These are phyloP conservation scores for Gossypium turneri DNA, from an alignment of 345 rosid species.

Conservation along the genomic window DNA sequence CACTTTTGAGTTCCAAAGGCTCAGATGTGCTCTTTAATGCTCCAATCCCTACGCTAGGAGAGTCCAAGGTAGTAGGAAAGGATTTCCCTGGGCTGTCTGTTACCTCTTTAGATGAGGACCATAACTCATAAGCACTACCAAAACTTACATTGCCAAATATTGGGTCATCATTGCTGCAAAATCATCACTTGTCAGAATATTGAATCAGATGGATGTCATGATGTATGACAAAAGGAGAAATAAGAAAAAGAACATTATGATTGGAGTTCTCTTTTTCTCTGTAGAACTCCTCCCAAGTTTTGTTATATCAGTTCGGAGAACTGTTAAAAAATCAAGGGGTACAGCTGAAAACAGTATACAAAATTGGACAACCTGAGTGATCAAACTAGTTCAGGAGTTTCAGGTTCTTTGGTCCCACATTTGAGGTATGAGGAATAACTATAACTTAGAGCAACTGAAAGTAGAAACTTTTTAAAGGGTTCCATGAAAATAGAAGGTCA, in stretches of 20 bases:
- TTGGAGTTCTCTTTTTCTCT: not conserved
- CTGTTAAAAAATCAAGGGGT: not conserved
- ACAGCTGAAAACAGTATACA: not conserved
- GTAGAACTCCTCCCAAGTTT: not conserved
- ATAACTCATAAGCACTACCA: constrained; percentile 60
- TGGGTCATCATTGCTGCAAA: constrained; percentile 92
- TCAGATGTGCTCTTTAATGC: constrained; percentile 33
- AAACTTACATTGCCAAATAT: constrained; percentile 72
- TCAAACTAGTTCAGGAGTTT: not conserved
- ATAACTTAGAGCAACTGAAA: constrained; percentile 2
- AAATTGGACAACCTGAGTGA: not conserved
- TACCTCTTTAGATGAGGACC: constrained; percentile 70
- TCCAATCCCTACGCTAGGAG: constrained; percentile 45
- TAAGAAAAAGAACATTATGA: not conserved
- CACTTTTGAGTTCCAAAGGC: constrained; percentile 37
- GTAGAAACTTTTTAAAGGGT: not conserved
- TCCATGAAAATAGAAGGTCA: not conserved
- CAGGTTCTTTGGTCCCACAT: not conserved
- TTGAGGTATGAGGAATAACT: not conserved
- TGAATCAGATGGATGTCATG: constrained; percentile 54
- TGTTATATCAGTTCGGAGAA: not conserved
- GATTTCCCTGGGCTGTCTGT: constrained; percentile 46
- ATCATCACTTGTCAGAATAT: constrained; percentile 87
- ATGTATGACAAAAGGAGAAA: not conserved
- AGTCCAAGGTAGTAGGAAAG: constrained; percentile 40